phyloP scores from a whole-genome alignment of 768 basidiomycete genomes.

The Pleurotus tuoliensis region DNA sequence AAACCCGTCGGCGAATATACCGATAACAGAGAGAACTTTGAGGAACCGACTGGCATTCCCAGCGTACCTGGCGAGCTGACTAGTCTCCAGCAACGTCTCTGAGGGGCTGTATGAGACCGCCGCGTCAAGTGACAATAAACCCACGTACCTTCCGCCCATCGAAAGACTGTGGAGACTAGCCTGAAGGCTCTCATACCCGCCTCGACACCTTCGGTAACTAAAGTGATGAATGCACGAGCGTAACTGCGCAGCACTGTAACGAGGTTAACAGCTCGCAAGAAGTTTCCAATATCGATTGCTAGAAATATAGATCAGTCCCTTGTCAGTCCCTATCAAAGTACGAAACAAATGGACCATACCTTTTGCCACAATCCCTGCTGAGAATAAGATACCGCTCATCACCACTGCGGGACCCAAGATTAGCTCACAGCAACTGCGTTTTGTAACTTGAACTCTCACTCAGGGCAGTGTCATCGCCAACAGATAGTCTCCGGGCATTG shows the following conservation, averaged over 20 bases:
- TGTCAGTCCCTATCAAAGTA: not conserved
- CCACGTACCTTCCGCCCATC: not conserved
- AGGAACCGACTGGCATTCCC: conserved; percentile 1
- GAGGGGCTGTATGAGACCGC: too few relatives aligned
- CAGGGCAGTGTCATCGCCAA: not conserved
- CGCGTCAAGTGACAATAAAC: not conserved
- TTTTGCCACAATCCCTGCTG: not conserved
- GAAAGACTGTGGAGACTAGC: not conserved
- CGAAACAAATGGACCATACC: not conserved
- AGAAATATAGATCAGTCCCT: not conserved
- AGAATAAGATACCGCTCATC: conserved; percentile 4
- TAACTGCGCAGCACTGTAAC: conserved; percentile 1
- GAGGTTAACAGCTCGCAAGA: conserved; percentile 4
- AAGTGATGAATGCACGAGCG: conserved; percentile 3
- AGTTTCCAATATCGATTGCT: conserved; percentile 3
- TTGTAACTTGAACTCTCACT: not conserved
- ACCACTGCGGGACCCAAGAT: not conserved
- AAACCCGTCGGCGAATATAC: conserved; percentile 5
- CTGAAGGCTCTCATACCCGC: not conserved
- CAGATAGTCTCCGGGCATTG: not conserved
- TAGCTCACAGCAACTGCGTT: too few relatives aligned
- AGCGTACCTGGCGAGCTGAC: conserved; percentile 1
- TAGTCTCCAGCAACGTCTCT: conserved; percentile 3
- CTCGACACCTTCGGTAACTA: conserved; percentile 2
- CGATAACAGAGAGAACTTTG: not conserved